A percentile compares a stretch with the other conserved stretches of the same genome.
phyloP scores from a whole-genome alignment of 192 early-diverging fungal genomes.

The Powellomyces hirtus region DNA sequence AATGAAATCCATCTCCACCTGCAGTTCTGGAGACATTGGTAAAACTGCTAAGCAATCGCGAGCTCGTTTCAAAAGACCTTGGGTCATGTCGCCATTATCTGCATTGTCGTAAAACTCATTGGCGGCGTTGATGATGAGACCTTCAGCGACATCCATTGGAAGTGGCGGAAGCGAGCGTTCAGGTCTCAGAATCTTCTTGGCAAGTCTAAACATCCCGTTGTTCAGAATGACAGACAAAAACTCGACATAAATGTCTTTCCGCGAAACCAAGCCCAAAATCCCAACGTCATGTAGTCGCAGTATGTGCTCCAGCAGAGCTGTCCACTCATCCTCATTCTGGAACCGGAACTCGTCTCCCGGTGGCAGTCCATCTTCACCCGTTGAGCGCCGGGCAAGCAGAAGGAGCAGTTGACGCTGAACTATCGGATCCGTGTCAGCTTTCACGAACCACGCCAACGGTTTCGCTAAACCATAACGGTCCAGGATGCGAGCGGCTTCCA shows the following conservation, averaged over 20 bases:
- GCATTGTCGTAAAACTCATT: slow-evolving; percentile 75
- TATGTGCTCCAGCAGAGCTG: slow-evolving; percentile 62
- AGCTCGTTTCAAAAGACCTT: slow-evolving; percentile 70
- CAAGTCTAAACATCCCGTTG: slow-evolving; percentile 58
- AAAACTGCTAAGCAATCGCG: slow-evolving; percentile 68
- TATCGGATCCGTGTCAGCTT: slow-evolving; percentile 42
- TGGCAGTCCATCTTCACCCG: slow-evolving; percentile 49
- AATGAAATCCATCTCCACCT: slow-evolving; percentile 63
- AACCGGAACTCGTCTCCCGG: slow-evolving; percentile 50
- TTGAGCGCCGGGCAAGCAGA: slow-evolving; percentile 26
- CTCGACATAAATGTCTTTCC: slow-evolving; percentile 58
- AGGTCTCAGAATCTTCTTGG: slow-evolving; percentile 28
- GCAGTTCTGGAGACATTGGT: slow-evolving; percentile 52
- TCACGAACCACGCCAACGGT: slow-evolving; percentile 59
- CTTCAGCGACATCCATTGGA: slow-evolving; percentile 45
- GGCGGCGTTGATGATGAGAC: slow-evolving; percentile 66
- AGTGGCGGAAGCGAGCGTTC: slow-evolving; percentile 14
- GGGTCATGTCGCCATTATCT: slow-evolving; percentile 58
- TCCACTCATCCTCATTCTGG: slow-evolving; percentile 69
- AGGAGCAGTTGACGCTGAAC: slow-evolving; percentile 59
- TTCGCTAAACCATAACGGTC: slow-evolving; percentile 56
- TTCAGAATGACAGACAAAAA: slow-evolving; percentile 59
- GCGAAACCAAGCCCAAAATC: slow-evolving; percentile 49
- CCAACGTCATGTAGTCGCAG: slow-evolving; percentile 48
- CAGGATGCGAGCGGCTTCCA: slow-evolving; percentile 61